Evolutionary conservation across 805 yeast genomes (phyloP).

Genomic region (Huiozyma naganishii): DNA sequence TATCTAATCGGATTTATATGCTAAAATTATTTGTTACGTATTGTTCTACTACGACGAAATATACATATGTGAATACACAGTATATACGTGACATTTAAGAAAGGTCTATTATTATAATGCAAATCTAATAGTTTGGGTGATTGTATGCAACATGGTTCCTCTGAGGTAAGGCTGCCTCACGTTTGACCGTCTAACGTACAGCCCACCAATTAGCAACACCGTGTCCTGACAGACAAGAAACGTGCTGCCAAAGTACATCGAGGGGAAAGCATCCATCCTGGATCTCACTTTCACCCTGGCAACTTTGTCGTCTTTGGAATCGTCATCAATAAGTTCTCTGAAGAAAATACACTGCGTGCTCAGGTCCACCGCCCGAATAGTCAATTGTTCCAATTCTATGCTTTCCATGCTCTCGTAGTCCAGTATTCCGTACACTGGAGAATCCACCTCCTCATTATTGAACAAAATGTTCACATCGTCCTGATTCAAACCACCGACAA

Average conservation of each 20-base stretch:
- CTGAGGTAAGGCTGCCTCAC: conserved; percentile 13
- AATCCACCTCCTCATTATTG: neutral
- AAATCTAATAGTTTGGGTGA: conserved; percentile 1
- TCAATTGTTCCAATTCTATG: neutral
- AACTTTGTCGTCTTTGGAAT: neutral
- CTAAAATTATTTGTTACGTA: neutral
- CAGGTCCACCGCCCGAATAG: conserved; percentile 2
- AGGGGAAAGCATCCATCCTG: neutral
- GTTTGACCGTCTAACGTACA: conserved; percentile 9
- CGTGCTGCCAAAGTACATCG: conserved; percentile 1
- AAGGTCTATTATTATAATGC: neutral
- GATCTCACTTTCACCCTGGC: neutral
- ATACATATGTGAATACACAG: too few species aligned
- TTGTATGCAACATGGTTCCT: conserved; percentile 11
- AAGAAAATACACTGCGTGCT: conserved; percentile 4
- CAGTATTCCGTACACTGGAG: too few species aligned
- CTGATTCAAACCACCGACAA: conserved; percentile 24
- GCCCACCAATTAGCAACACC: conserved; percentile 19
- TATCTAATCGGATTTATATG: neutral
- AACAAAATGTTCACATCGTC: conserved; percentile 17
- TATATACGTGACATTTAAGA: neutral
- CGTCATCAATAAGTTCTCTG: neutral
- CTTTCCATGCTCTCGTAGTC: neutral
- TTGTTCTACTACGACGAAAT: neutral
- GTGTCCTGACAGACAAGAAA: conserved; percentile 8